Base-by-base conservation (phyloP, 1,139 yeast species). In the Schwanniomyces etchellsii region DNA sequence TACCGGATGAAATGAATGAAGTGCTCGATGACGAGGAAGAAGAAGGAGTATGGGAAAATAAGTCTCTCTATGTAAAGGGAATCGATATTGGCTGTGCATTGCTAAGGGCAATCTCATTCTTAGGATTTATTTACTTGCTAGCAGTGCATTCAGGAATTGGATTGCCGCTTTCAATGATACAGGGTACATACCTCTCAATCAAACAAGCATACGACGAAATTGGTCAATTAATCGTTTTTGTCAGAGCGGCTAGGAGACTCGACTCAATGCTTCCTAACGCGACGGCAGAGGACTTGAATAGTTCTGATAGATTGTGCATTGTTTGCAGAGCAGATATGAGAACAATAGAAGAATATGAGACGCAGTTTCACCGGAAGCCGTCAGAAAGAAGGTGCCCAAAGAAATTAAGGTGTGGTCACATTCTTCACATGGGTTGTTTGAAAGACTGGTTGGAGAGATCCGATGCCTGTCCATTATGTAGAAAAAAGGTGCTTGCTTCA, bases 371-470 rank as follows among this genome's bases (percentile, higher is more conserved):
- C 26, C 53, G 50, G 35, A 47, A 50, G 7, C 41, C 63, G 14
- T 37, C 61, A 4, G 30, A 51, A 5, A 69, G 89, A 36, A 61
- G 67, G 34, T 67, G 60, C 28, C 95, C 97, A 2, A 86, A 86
- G 52, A 81, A 72, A 47, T 64, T 91, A 33, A 67, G 65, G 2
- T 91, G 99, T 61, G 82, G 84, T 13, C 99, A 91, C 55, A 81
- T 86, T 34, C 67, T 91, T 37, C 99, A 91, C 52, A 64, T 82
- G 60, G 91, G 95, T 3, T 91, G 98, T 54, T 68, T 91, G 40
- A 83, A 84, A 48, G 83, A 84, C 44, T 91, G 99, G 99, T 64
- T 91, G 43, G 95, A 85, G 48, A 70, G 95, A 41, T 85, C 96
- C 0, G 93, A 82, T 44, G 74, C 77, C 17, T 91, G 99, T 59